Conservation (phyloP, 2,329 filamentous ascomycete species). For the Epicoccum nigrum region DNA sequence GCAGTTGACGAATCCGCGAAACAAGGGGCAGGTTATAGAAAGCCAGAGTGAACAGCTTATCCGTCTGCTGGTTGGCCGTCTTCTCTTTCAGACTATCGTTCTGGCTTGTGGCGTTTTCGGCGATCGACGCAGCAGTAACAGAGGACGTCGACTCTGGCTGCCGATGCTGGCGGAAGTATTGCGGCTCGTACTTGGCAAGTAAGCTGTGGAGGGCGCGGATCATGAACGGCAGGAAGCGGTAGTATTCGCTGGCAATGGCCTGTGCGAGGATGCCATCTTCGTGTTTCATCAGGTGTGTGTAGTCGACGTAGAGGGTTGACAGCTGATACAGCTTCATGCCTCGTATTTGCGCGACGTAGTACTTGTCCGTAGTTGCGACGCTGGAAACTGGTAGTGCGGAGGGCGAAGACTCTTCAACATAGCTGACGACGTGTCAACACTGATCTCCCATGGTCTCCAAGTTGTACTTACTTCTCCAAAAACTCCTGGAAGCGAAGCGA, state of each 20-base stretch:
- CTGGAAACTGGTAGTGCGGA: constrained; percentile 71
- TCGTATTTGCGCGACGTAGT: constrained; percentile 84
- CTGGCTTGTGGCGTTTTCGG: constrained; percentile 63
- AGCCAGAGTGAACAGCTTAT: constrained; percentile 91
- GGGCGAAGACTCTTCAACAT: constrained; percentile 70
- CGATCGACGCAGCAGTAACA: constrained; percentile 69
- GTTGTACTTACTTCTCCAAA: constrained; percentile 68
- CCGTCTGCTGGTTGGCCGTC: constrained; percentile 91
- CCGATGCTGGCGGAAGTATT: constrained; percentile 91
- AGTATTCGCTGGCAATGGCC: constrained; percentile 88
- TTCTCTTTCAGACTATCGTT: constrained; percentile 67
- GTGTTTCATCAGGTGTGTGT: constrained; percentile 78
- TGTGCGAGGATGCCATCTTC: constrained; percentile 82
- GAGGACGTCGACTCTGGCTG: constrained; percentile 79
- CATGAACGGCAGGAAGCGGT: constrained; percentile 91
- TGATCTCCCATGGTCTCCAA: background rate
- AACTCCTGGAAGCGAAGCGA: constrained; percentile 81
- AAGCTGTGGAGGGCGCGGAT: constrained; percentile 87
- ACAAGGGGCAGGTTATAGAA: constrained; percentile 93
- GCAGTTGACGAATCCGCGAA: constrained; percentile 81
- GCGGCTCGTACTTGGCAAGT: constrained; percentile 91
- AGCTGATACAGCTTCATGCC: constrained; percentile 74
- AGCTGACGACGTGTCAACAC: constrained; percentile 50
- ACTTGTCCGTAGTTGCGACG: constrained; percentile 76
- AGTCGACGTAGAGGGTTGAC: constrained; percentile 89